phyloP scores from a whole-genome alignment of 108 stramenopile genomes.

The Pseudonitzschia multiseries region DNA sequence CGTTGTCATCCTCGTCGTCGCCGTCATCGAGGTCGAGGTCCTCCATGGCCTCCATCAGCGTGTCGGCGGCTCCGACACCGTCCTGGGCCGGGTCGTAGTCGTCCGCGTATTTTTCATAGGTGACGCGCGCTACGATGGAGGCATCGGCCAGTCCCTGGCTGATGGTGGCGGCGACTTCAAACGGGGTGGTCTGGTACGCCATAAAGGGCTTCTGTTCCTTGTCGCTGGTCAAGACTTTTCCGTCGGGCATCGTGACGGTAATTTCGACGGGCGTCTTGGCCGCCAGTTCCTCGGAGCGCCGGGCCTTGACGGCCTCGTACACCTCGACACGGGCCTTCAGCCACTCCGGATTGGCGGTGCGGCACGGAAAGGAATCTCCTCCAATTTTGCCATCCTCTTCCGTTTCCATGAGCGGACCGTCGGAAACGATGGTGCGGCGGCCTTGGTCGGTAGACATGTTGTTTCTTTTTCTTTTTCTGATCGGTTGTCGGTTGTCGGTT shows the following conservation, averaged over 20 bases:
- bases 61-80: slow-evolving; percentile 82
- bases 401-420: slow-evolving; percentile 76
- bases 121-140: slow-evolving; percentile 85
- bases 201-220: slow-evolving; percentile 48
- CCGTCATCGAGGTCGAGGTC: slow-evolving; percentile 65
- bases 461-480: neutral
- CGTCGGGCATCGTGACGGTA: slow-evolving; percentile 94
- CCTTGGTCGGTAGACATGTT: slow-evolving; percentile 44
- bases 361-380: slow-evolving; percentile 68
- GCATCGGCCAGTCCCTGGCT: slow-evolving; percentile 89
- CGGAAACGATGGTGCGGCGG: slow-evolving; percentile 77
- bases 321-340: slow-evolving; percentile 59
- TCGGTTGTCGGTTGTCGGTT: too few species aligned
- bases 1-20: slow-evolving; percentile 22
- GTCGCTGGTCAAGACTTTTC: slow-evolving; percentile 58
- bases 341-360: slow-evolving; percentile 67
- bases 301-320: slow-evolving; percentile 60
- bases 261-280: slow-evolving; percentile 80
- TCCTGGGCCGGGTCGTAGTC: slow-evolving; percentile 79
- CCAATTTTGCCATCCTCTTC: slow-evolving; percentile 55
- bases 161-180: slow-evolving; percentile 90
- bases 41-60: slow-evolving; percentile 57
- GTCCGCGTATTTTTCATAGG: slow-evolving; percentile 70
- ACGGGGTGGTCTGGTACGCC: slow-evolving; percentile 82
- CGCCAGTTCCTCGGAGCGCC: slow-evolving; percentile 59